Evolutionary conservation across 106 monocot species (phyloP), one percentile per base, ranked within the genome.

Genomic region (Allium fistulosum): DNA sequence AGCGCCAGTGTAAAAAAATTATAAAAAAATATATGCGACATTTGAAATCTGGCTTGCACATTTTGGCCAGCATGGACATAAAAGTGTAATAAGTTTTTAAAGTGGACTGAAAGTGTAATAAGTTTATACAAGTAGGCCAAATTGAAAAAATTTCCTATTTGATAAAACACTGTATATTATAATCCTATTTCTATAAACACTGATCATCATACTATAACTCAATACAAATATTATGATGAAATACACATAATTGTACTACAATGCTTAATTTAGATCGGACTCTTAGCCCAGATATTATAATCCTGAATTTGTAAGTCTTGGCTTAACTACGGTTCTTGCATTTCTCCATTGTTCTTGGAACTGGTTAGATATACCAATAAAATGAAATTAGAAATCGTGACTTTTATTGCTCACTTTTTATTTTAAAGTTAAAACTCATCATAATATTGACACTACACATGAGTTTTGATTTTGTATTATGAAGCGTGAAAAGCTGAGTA

Each of bases 271-370:
- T 52, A 56, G 55, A 67, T 67, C 49, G 62, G 62, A 63, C 62
- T 14, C 64, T 53, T 45, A 49, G 56, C 37, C 10, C n/a, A 5
- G 53, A 28, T 49, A 14, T 51, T 56, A 68, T 26, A 53, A 67
- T 67, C 67, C 67, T 53, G 67, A 51, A 53, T 27, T 26, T 52
- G 67, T 49, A 53, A 26, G 22, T 67, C 52, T 10, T 51, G 6
- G 26, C 14, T 87, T 80, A 84, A 79, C 76, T 74, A 53, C 73
- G 71, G 64, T 69, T 84, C 84, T 84, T 88, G 79, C 81, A 78
- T 60, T 84, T 84, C 63, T 84, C 81, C 78, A 88, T 80, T 58
- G 88, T 81, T 61, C 75, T 84, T 65, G 83, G 84, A 65, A 81
- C 83, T 81, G 78, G 59, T 72, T 68, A 63, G 27, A 15, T 47